Percentiles rank a stretch among this genome's conserved stretches.
phyloP scores from a whole-genome alignment of 768 basidiomycete species.

The Calocybe cyanea region DNA sequence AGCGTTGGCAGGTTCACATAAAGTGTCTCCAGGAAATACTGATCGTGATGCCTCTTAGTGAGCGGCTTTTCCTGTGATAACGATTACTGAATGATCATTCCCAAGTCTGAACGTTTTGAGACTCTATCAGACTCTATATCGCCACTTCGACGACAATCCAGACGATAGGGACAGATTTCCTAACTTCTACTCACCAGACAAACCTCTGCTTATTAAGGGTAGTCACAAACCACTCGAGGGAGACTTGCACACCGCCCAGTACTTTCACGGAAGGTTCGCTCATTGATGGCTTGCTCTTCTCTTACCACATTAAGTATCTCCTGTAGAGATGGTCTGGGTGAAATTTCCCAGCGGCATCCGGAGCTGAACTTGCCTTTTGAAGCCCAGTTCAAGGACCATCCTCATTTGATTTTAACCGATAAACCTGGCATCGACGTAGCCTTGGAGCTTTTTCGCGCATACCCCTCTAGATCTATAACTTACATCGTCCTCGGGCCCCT shows the following conservation, averaged over 20 bases:
- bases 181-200: slow-evolving; percentile 47
- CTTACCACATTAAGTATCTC: not conserved
- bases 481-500: slow-evolving; percentile 75
- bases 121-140: slow-evolving; percentile 63
- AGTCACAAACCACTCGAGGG: slow-evolving; percentile 66
- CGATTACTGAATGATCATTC: not conserved
- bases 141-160: slow-evolving; percentile 54
- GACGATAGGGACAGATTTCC: slow-evolving; percentile 54
- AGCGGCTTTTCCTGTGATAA: slow-evolving; percentile 21
- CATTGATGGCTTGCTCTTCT: not conserved
- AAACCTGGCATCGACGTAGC: slow-evolving; percentile 50
- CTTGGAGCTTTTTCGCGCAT: slow-evolving; percentile 48
- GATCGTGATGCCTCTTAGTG: slow-evolving; percentile 60
- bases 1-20: not conserved
- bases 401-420: slow-evolving; percentile 44
- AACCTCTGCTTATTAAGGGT: slow-evolving; percentile 65
- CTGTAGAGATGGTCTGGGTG: slow-evolving; percentile 64
- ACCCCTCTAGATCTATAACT: slow-evolving; percentile 52
- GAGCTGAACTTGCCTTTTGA: slow-evolving; percentile 44
- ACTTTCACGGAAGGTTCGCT: slow-evolving; percentile 77
- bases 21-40: slow-evolving; percentile 57
- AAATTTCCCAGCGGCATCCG: slow-evolving; percentile 59
- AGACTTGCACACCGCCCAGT: slow-evolving; percentile 68
- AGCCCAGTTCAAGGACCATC: slow-evolving; percentile 23
- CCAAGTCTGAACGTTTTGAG: slow-evolving; percentile 71